phyloP scores from a whole-genome alignment of 225 moss, liverwort and hornwort species.

The Asterella californica region DNA sequence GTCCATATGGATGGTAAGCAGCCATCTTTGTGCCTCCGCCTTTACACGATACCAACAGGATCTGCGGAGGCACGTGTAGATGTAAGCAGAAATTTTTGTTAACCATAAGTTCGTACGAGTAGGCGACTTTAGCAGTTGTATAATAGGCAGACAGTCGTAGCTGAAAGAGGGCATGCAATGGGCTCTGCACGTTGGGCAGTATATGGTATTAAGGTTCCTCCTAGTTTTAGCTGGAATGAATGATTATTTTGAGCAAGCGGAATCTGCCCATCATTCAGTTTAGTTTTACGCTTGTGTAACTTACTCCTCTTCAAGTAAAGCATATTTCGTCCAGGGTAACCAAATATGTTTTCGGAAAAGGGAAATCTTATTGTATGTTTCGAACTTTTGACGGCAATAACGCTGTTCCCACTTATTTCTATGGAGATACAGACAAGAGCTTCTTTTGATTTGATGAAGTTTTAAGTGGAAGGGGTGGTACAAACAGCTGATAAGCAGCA shows the following conservation, averaged over 20 bases:
- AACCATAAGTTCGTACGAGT: too few species aligned
- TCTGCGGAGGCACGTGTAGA: background rate
- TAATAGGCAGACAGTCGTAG: background rate
- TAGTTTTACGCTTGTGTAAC: too few species aligned
- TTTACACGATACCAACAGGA: background rate
- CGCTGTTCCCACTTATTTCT: too few species aligned
- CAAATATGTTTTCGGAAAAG: too few species aligned
- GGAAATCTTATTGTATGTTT: too few species aligned
- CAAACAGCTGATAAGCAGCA: too few species aligned
- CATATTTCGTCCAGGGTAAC: too few species aligned
- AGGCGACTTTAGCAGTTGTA: background rate
- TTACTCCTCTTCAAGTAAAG: too few species aligned
- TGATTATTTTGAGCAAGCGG: slow-evolving; percentile 1
- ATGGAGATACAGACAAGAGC: too few species aligned
- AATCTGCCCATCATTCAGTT: background rate
- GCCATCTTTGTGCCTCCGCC: background rate
- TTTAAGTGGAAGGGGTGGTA: too few species aligned
- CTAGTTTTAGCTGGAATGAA: background rate
- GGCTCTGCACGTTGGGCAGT: background rate
- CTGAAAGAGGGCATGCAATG: background rate
- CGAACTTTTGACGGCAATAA: too few species aligned
- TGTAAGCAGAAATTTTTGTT: background rate
- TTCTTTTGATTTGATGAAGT: too few species aligned
- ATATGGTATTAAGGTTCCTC: background rate
- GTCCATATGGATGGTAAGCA: background rate